phyloP scores from a whole-genome alignment of 75 land plant species.

The Picea glauca region DNA sequence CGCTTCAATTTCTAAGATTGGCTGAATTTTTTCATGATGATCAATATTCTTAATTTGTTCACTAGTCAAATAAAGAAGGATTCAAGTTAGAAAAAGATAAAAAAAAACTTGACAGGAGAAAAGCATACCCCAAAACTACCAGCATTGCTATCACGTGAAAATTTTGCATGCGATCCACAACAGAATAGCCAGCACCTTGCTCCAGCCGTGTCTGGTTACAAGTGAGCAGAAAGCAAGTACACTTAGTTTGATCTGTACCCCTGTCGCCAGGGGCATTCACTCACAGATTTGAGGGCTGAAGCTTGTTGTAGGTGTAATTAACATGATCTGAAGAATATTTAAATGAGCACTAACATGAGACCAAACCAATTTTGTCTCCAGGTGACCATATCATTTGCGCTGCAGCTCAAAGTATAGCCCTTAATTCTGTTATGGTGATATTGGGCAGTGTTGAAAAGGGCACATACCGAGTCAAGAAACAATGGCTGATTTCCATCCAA shows the following conservation, averaged over 20 bases:
- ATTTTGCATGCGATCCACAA: constrained; percentile 69
- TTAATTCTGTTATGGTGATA: constrained; percentile 6
- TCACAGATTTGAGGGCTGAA: background rate
- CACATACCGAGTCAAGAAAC: constrained; percentile 74
- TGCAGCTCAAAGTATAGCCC: background rate
- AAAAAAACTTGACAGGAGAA: background rate
- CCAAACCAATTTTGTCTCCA: constrained; percentile 2
- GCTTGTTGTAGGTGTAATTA: background rate
- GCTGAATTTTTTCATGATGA: background rate
- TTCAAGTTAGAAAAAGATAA: background rate
- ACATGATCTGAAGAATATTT: background rate
- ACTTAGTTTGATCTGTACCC: background rate
- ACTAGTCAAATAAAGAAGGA: background rate
- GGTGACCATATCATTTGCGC: background rate
- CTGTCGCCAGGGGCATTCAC: background rate
- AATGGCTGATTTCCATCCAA: constrained; percentile 63
- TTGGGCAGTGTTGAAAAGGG: background rate
- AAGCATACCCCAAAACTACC: constrained; percentile 66
- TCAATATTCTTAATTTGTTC: no score
- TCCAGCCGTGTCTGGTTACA: constrained; percentile 52
- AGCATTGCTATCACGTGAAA: constrained; percentile 89
- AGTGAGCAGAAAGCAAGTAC: background rate
- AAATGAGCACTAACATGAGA: background rate
- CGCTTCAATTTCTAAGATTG: background rate
- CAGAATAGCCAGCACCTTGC: constrained; percentile 28